Conservation (phyloP, 2,329 filamentous ascomycete genomes). For the Tolypocladium cylindrosporum region DNA sequence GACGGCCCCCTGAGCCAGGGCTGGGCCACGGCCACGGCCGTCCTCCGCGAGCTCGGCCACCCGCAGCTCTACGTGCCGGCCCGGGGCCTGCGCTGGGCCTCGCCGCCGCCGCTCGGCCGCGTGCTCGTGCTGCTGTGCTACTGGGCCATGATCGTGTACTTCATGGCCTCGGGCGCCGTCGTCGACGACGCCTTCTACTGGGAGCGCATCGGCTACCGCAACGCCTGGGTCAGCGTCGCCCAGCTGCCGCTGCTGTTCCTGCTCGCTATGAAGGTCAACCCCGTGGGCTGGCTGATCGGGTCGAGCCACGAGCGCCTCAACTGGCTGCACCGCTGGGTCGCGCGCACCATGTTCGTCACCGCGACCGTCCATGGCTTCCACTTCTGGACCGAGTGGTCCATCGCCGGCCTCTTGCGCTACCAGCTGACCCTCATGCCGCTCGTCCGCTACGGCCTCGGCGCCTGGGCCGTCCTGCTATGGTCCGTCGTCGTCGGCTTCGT, state of each 20-base stretch:
- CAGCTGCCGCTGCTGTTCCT: slow-evolving; percentile 57
- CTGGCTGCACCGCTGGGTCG: slow-evolving; percentile 66
- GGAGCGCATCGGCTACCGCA: slow-evolving; percentile 58
- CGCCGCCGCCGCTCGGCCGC: slow-evolving; percentile 48
- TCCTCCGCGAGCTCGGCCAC: slow-evolving; percentile 45
- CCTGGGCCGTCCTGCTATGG: slow-evolving; percentile 58
- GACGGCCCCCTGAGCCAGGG: slow-evolving; percentile 32
- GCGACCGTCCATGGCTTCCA: slow-evolving; percentile 61
- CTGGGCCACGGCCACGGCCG: slow-evolving; percentile 50
- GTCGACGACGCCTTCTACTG: slow-evolving; percentile 44
- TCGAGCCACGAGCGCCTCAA: slow-evolving; percentile 60
- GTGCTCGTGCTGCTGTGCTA: slow-evolving; percentile 43
- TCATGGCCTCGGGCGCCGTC: slow-evolving; percentile 41
- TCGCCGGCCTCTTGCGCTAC: slow-evolving; percentile 45
- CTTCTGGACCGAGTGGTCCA: slow-evolving; percentile 56
- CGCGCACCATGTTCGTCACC: slow-evolving; percentile 57
- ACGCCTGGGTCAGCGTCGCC: slow-evolving; percentile 55
- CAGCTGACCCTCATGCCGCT: slow-evolving; percentile 54
- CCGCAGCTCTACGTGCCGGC: slow-evolving; percentile 41
- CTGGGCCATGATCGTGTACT: slow-evolving; percentile 48
- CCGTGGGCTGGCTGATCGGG: slow-evolving; percentile 51
- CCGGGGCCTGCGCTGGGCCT: slow-evolving; percentile 41
- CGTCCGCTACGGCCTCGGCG: slow-evolving; percentile 56
- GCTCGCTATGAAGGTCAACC: slow-evolving; percentile 47
- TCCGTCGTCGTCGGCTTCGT: slow-evolving; percentile 52